Percentiles rank a stretch among this genome's conserved stretches.
Conservation (phyloP, 2,329 filamentous ascomycete genomes). For the Aspergillus sp. region DNA sequence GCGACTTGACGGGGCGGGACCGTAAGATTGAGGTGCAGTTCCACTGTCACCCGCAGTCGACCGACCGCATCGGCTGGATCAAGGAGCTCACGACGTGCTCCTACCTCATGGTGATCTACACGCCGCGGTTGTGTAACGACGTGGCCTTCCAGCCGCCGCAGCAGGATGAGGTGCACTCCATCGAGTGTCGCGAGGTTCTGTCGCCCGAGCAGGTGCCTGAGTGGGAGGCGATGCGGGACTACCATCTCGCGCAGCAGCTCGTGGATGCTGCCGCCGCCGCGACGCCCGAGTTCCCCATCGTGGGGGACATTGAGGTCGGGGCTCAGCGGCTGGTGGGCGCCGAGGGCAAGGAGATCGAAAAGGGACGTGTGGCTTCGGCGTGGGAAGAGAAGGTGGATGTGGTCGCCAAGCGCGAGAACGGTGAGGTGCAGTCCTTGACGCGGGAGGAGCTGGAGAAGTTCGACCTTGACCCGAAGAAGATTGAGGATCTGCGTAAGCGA, state of each 20-base stretch:
- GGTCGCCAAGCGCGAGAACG: slow-evolving; percentile 59
- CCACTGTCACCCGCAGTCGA: slow-evolving; percentile 73
- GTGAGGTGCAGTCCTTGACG: slow-evolving; percentile 59
- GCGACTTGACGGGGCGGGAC: slow-evolving; percentile 79
- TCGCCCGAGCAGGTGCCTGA: slow-evolving; percentile 52
- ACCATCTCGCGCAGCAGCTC: slow-evolving; percentile 31
- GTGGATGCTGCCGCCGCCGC: slow-evolving; percentile 25
- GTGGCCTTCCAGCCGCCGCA: slow-evolving; percentile 81
- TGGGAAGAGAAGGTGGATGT: slow-evolving; percentile 48
- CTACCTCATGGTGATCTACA: slow-evolving; percentile 91
- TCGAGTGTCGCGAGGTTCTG: slow-evolving; percentile 73
- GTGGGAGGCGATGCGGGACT: slow-evolving; percentile 44
- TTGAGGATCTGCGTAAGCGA: slow-evolving; percentile 68
- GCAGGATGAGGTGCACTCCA: slow-evolving; percentile 71
- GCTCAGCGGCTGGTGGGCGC: slow-evolving; percentile 55
- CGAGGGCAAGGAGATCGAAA: slow-evolving; percentile 58
- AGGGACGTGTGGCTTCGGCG: slow-evolving; percentile 54
- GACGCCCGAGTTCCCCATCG: slow-evolving; percentile 37
- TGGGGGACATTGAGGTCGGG: slow-evolving; percentile 61
- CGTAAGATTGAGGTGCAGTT: slow-evolving; percentile 80
- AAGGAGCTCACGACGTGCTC: slow-evolving; percentile 89
- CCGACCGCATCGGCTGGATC: slow-evolving; percentile 82
- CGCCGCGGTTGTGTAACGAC: slow-evolving; percentile 82
- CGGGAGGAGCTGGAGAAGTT: slow-evolving; percentile 68
- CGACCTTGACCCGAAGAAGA: slow-evolving; percentile 63